Evolutionary conservation across 139 green algal species (phyloP).

Genomic region (Coccomyxa sp.): DNA sequence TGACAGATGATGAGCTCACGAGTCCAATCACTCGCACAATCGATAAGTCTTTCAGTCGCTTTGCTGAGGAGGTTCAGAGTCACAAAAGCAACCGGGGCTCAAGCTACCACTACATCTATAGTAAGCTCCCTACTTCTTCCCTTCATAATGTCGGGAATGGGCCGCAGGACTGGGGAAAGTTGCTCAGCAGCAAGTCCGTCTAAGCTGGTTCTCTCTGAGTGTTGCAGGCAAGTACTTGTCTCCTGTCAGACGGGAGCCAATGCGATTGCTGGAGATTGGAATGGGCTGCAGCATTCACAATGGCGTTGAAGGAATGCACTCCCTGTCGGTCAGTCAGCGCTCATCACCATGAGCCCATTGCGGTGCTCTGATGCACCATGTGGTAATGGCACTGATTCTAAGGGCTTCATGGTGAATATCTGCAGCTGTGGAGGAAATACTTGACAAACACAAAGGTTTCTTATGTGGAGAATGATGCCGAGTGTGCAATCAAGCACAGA

Average conservation of each 20-base stretch:
- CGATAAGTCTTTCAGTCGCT: background rate
- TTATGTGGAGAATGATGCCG: background rate
- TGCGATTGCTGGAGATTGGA: background rate
- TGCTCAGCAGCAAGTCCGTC: background rate
- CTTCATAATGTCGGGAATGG: background rate
- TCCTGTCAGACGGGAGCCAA: background rate
- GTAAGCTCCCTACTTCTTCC: background rate
- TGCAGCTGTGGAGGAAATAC: conserved; percentile 4
- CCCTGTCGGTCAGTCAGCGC: background rate
- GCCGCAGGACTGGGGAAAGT: background rate
- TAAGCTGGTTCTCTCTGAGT: background rate
- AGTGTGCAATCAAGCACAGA: background rate
- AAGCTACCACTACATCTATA: background rate
- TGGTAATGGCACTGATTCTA: background rate
- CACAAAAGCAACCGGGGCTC: background rate
- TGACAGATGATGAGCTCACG: background rate
- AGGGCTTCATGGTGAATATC: background rate
- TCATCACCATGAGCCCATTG: background rate
- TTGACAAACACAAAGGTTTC: background rate
- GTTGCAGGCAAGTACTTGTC: background rate
- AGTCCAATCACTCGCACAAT: background rate
- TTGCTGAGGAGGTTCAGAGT: background rate
- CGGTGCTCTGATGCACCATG: background rate
- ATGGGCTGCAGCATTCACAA: background rate
- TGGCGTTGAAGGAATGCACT: background rate